phyloP scores from a whole-genome alignment of 2,329 filamentous ascomycete species.

The Blastomyces parvus region DNA sequence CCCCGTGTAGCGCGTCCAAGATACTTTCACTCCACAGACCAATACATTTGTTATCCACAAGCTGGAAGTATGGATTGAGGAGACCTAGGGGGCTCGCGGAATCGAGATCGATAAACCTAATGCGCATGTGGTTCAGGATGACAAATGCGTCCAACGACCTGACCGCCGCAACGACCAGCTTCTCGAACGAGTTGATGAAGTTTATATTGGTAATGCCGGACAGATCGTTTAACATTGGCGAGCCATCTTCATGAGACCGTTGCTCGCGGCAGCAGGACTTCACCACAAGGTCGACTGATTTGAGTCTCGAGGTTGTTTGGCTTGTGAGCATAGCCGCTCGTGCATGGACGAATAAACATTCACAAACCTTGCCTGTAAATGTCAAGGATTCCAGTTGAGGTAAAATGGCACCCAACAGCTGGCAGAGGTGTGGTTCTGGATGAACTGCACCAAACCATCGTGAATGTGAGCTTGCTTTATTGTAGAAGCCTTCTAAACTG shows the following conservation, averaged over 20 bases:
- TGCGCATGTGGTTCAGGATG: constrained; percentile 55
- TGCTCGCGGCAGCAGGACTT: constrained; percentile 59
- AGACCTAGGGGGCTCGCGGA: constrained; percentile 57
- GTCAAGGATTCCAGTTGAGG: constrained; percentile 57
- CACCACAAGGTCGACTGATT: constrained; percentile 60
- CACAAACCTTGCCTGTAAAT: constrained; percentile 64
- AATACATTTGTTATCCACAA: constrained; percentile 51
- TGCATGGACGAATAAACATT: constrained; percentile 55
- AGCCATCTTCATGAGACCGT: constrained; percentile 14
- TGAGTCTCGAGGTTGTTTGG: constrained; percentile 40
- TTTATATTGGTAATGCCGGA: constrained; percentile 62
- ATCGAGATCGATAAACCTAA: constrained; percentile 67
- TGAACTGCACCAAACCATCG: constrained; percentile 38
- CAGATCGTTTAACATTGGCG: constrained; percentile 50
- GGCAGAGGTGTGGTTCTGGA: constrained; percentile 55
- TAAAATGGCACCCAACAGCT: constrained; percentile 50
- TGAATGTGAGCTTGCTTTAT: constrained; percentile 51
- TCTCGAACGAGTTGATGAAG: constrained; percentile 63
- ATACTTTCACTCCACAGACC: constrained; percentile 66
- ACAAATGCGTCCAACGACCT: constrained; percentile 50
- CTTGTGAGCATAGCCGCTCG: constrained; percentile 42
- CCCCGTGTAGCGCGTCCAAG: constrained; percentile 48
- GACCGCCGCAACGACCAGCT: constrained; percentile 55
- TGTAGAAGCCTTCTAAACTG: constrained; percentile 62
- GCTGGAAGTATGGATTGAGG: constrained; percentile 62